Evolutionary conservation across 169 alveolate species (phyloP).

Genomic region (Plasmodium cynomolgi): DNA sequence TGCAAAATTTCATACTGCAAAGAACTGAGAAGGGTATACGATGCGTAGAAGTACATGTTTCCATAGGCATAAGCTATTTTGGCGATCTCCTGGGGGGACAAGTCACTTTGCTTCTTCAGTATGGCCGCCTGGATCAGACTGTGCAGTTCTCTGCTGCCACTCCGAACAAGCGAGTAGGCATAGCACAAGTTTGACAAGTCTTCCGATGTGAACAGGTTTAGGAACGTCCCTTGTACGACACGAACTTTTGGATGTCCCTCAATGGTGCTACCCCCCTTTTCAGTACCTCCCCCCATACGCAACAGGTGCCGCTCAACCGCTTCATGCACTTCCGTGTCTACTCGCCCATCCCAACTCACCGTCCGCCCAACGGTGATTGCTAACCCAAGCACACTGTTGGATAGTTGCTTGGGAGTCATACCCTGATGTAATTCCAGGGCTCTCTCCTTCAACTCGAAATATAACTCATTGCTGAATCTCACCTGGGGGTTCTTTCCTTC

Average conservation of each 20-base stretch:
- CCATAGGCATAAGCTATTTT: constrained; percentile 71
- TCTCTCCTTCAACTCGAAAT: constrained; percentile 47
- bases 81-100: constrained; percentile 68
- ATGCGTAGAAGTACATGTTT: constrained; percentile 27
- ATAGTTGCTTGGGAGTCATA: constrained; percentile 71
- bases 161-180: constrained; percentile 49
- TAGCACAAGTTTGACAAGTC: constrained; percentile 61
- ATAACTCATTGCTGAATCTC: constrained; percentile 21
- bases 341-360: constrained; percentile 8
- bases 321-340: constrained; percentile 26
- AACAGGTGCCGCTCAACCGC: constrained; percentile 30
- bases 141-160: constrained; percentile 67
- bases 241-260: neutral
- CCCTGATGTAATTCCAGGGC: constrained; percentile 8
- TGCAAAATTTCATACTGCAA: constrained; percentile 72
- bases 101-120: constrained; percentile 29
- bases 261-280: neutral
- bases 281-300: neutral
- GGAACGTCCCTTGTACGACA: neutral
- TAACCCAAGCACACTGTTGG: constrained; percentile 57
- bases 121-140: constrained; percentile 36
- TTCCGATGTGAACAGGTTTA: constrained; percentile 36
- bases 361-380: constrained; percentile 62
- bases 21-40: constrained; percentile 44
- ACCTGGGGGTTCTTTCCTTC: constrained; percentile 42